Evolutionary conservation across 495 filamentous ascomycete genomes (phyloP).

Genomic region (Thermochaetoides thermophila): DNA sequence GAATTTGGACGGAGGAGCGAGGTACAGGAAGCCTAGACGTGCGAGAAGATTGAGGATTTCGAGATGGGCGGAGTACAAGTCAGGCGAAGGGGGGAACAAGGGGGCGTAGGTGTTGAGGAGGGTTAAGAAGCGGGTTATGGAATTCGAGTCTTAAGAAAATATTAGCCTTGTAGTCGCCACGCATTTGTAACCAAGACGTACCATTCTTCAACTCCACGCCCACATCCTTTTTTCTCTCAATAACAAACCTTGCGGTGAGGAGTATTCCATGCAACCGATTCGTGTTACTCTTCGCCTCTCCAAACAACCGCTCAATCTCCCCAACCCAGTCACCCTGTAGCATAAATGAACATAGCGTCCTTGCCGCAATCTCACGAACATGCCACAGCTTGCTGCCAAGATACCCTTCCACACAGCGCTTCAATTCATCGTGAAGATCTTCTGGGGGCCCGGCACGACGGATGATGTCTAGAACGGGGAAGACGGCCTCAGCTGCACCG

Average conservation of each 20-base stretch:
- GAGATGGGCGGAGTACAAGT: slow-evolving; percentile 25
- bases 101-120: slow-evolving; percentile 15
- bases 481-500: slow-evolving; percentile 53
- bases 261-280: slow-evolving; percentile 48
- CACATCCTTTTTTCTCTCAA: slow-evolving; percentile 32
- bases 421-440: slow-evolving; percentile 28
- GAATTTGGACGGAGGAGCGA: too few species aligned
- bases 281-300: slow-evolving; percentile 6
- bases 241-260: slow-evolving; percentile 38
- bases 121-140: too few species aligned
- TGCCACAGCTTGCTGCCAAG: slow-evolving; percentile 71
- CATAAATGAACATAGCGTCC: slow-evolving; percentile 56
- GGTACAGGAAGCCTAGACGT: slow-evolving; percentile 2
- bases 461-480: slow-evolving; percentile 78
- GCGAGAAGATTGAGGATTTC: slow-evolving; percentile 26
- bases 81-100: too few species aligned
- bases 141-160: too few species aligned
- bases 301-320: slow-evolving; percentile 35
- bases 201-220: slow-evolving; percentile 20
- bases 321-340: slow-evolving; percentile 34
- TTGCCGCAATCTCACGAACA: slow-evolving; percentile 78
- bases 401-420: slow-evolving; percentile 35
- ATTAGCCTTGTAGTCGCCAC: too few species aligned
- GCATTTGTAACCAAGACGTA: too few species aligned
- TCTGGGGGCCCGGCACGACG: slow-evolving; percentile 44